These are phyloP conservation scores for Grosmannia clavigera DNA, from an alignment of 2,329 filamentous ascomycete species.

Conservation along the genomic window DNA sequence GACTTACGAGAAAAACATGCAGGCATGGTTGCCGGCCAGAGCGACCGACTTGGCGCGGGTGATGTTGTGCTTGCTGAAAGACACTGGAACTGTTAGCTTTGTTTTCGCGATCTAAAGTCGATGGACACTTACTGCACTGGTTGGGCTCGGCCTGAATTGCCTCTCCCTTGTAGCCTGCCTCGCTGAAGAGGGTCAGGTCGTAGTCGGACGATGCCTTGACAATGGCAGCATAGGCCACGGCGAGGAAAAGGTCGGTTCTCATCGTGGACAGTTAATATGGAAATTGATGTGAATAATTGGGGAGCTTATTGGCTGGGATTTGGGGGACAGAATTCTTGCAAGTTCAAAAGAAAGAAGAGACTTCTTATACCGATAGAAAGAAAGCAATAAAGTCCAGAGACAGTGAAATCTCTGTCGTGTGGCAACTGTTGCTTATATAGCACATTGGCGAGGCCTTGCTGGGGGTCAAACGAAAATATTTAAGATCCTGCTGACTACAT, in stretches of 20 bases:
- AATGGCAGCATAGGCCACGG: neutral
- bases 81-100: neutral
- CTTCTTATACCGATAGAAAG: too few species aligned
- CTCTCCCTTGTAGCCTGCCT: neutral
- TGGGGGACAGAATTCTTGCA: too few species aligned
- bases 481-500: too few species aligned
- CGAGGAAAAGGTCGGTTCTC: neutral
- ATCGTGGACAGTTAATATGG: neutral
- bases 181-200: neutral
- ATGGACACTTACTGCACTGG: neutral
- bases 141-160: neutral
- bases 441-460: too few species aligned
- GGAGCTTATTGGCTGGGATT: too few species aligned
- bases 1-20: conserved; percentile 7
- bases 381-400: too few species aligned
- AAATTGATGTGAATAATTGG: too few species aligned
- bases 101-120: too few species aligned
- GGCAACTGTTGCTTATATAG: too few species aligned
- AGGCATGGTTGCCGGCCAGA: conserved; percentile 4
- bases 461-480: too few species aligned
- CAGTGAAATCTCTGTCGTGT: too few species aligned
- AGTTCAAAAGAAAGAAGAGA: too few species aligned
- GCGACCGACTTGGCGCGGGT: neutral
- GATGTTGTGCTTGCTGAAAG: neutral
- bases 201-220: neutral